Base-by-base conservation (phyloP, 306 rosid species). In the Lathyrus tuberosus region DNA sequence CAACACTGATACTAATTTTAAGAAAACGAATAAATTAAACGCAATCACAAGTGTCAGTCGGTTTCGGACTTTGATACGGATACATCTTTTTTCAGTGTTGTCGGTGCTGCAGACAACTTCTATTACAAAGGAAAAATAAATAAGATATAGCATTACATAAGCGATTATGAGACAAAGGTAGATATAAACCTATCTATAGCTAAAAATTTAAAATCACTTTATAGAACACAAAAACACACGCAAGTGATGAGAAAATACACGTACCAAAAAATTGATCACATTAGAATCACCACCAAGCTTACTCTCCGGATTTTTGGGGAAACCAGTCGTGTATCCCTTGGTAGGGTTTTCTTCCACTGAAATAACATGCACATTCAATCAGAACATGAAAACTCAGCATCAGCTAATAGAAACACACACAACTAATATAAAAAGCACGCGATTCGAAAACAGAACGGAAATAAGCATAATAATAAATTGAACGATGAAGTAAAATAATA, bases 181-280 rank as follows among this genome's bases (percentile, higher is more conserved):
- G 30, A 52, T 43, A 17, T 24, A 4, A 17, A 1, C 30, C 24
- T 12, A 62, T 10, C 12, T 4, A 59, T 43, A 30, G 60, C 38
- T 40, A 12, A 40, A 59, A 8, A 41, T 5, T 5, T 1, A 18
- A 76, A 79, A 62, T 51, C 7, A n/a, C 13, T 33, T 58, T 4
- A 59, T 40, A 62, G 40, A 62, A 42, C 16, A 41, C 44, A 33
- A 31, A 74, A 24, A 20, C 24, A 58, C 37, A 54, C 0, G 30
- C 10, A 56, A 35, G 24, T 6, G 28, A 65, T 22, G 53, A 78
- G 44, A 74, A 71, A 73, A 18, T 20, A 43, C 14, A 54, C 79
- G 13, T 84, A 95, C 99, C 90, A 82, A 71, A 31, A 89, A 95
- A 78, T 86, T 87, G 49, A 90, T 78, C 74, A 79, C 84, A 44